Evolutionary conservation across 805 yeast genomes (phyloP), one percentile per base, ranked within the genome.

Genomic region (Saturnispora serradocipensis): DNA sequence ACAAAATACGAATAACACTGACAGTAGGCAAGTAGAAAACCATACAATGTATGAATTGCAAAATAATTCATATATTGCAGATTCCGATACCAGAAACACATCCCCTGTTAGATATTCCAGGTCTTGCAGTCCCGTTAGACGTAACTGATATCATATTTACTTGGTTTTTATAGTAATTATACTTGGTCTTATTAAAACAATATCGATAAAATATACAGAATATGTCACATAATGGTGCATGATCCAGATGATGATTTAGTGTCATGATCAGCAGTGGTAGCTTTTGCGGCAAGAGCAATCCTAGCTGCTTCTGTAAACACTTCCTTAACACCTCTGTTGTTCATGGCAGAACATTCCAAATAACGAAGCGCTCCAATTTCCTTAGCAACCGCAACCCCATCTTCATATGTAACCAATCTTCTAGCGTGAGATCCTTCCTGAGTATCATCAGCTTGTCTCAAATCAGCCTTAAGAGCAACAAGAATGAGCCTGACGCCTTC

Each of bases 231-330:
- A 42, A 64, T 57, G 20, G 58, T 54, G 59, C 68, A 64, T 24
- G 59, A 51, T 9, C 16, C 18, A 27, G 54, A 54, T 8, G 54
- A 40, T 51, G 74, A 77, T 55, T 72, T 71, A 48, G 80, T 81
- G 50, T 48, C 47, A 6, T 43, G 45, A 8, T 45, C 15, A 22
- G 24, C 46, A 10, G 49, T 28, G 5, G 52, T 70, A 46, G 80
- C 81, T 63, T 81, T 87, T 13, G 96, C 96, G 56, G 86, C 84
- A 59, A 91, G 75, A 2, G 97, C 98, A 63, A 96, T 90, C 67
- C 99, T 82, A 7, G 98, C 97, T 43, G 98, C 99, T 70, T 93
- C 99, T 0, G 97, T 89, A 66, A 93, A 93, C 9, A 97, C 98
- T 71, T 93, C 99, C 64, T 95, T 93, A n/a, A 93, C 99, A 58